phyloP scores from a whole-genome alignment of 164 flowering plant species.

The Hamamelis virginiana region DNA sequence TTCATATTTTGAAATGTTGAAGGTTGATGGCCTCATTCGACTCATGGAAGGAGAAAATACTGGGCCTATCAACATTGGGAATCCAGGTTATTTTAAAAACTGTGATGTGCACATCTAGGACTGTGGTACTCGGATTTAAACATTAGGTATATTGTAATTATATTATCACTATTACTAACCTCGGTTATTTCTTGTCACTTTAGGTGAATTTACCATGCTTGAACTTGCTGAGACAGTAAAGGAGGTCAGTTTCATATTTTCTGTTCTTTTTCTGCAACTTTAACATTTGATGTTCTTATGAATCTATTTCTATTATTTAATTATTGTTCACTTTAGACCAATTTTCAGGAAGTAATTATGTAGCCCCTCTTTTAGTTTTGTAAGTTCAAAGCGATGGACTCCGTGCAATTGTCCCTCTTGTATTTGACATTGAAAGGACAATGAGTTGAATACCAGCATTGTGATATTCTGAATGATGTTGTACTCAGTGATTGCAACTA shows the following conservation, averaged over 20 bases:
- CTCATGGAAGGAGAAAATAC: conserved; percentile 81
- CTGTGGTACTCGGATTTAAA: not conserved
- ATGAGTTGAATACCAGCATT: no score
- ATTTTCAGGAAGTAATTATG: no score
- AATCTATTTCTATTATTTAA: not conserved
- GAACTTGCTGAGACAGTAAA: conserved; percentile 92
- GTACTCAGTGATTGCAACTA: no score
- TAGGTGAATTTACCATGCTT: conserved; percentile 91
- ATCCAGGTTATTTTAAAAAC: conserved; percentile 51
- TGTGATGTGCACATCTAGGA: not conserved
- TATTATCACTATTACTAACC: not conserved
- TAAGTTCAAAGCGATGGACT: no score
- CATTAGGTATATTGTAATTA: no score
- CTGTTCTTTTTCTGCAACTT: not conserved
- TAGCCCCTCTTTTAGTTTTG: no score
- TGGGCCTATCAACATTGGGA: conserved; percentile 81
- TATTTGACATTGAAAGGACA: no score
- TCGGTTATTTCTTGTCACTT: conserved; percentile 4
- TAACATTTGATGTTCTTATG: not conserved
- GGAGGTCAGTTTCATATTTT: conserved; percentile 44
- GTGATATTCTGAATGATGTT: no score
- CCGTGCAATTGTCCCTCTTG: no score
- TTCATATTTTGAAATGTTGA: not conserved
- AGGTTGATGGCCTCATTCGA: conserved; percentile 86
- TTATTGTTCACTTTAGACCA: not conserved